phyloP scores from a whole-genome alignment of 352 stramenopile species.

The Pythium guiyangense region DNA sequence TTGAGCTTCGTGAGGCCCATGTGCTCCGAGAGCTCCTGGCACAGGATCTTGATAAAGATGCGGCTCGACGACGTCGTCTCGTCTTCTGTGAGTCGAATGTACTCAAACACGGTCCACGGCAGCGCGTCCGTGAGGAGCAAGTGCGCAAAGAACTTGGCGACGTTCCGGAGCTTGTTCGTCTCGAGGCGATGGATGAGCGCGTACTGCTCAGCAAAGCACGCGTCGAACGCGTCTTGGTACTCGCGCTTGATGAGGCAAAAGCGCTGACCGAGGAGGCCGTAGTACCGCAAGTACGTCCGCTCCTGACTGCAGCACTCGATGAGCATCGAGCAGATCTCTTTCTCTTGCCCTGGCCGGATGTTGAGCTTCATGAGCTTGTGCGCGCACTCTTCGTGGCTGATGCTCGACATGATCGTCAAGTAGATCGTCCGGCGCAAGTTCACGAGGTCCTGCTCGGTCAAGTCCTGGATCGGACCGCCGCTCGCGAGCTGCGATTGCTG shows the following conservation, averaged over 20 bases:
- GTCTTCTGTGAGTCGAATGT: slow-evolving; percentile 97
- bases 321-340: slow-evolving; percentile 99
- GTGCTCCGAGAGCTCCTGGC: slow-evolving; percentile 97
- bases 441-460: slow-evolving; percentile 97
- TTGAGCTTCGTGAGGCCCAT: slow-evolving; percentile 96
- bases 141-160: slow-evolving; percentile 99
- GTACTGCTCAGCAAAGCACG: slow-evolving; percentile 94
- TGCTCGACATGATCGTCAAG: slow-evolving; percentile 99
- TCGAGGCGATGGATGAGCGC: slow-evolving; percentile 96
- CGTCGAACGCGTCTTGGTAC: slow-evolving; percentile 95
- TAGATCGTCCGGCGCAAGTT: slow-evolving; percentile 99
- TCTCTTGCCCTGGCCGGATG: slow-evolving; percentile 94
- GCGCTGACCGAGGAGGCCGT: slow-evolving; percentile 94
- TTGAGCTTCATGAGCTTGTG: slow-evolving; percentile 99
- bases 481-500: slow-evolving; percentile 19
- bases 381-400: slow-evolving; percentile 98
- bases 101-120: slow-evolving; percentile 96
- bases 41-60: slow-evolving; percentile 99
- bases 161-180: slow-evolving; percentile 99
- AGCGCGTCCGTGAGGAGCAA: slow-evolving; percentile 96
- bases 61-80: slow-evolving; percentile 98
- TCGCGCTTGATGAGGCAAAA: slow-evolving; percentile 96
- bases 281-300: slow-evolving; percentile 96
- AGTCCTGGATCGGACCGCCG: slow-evolving; percentile 89
- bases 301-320: slow-evolving; percentile 99